Conservation (phyloP, 2,329 filamentous ascomycete genomes). For the Colletotrichum eremochloae region DNA sequence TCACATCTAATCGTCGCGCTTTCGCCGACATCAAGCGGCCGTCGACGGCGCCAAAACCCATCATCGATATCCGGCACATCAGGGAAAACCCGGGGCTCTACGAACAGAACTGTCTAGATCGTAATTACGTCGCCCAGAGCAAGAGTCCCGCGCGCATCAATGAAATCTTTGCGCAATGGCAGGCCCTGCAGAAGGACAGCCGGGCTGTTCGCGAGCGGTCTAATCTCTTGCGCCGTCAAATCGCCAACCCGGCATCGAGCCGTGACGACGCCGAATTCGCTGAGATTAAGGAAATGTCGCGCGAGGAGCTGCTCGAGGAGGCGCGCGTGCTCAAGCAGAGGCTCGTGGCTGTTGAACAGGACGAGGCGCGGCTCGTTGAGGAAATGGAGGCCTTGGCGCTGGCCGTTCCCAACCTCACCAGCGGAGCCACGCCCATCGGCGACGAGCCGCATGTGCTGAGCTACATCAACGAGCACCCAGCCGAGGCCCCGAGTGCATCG, state of each 20-base stretch:
- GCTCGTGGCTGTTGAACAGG: constrained; percentile 70
- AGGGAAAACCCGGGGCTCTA: constrained; percentile 86
- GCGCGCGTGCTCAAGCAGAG: constrained; percentile 74
- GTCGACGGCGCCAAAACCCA: constrained; percentile 81
- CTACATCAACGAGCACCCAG: constrained; percentile 82
- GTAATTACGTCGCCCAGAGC: constrained; percentile 79
- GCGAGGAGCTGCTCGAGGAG: constrained; percentile 70
- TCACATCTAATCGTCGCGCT: constrained; percentile 21
- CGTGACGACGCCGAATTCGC: constrained; percentile 57
- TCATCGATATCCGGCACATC: constrained; percentile 89
- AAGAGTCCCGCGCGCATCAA: constrained; percentile 69
- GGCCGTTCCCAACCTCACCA: constrained; percentile 89
- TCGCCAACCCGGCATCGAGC: constrained; percentile 65
- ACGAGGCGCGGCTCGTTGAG: constrained; percentile 69
- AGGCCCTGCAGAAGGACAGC: constrained; percentile 70
- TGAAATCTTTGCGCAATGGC: constrained; percentile 68
- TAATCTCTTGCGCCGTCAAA: constrained; percentile 72
- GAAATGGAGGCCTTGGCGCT: constrained; percentile 83
- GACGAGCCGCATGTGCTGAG: constrained; percentile 73
- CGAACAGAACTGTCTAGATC: constrained; percentile 83
- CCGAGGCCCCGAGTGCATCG: constrained; percentile 50
- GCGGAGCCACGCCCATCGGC: constrained; percentile 79
- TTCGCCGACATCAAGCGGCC: constrained; percentile 62
- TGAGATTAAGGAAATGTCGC: constrained; percentile 54
- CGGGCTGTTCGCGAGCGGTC: constrained; percentile 74